Evolutionary conservation across 805 yeast genomes (phyloP).

Genomic region (Priceomyces fermenticarens): DNA sequence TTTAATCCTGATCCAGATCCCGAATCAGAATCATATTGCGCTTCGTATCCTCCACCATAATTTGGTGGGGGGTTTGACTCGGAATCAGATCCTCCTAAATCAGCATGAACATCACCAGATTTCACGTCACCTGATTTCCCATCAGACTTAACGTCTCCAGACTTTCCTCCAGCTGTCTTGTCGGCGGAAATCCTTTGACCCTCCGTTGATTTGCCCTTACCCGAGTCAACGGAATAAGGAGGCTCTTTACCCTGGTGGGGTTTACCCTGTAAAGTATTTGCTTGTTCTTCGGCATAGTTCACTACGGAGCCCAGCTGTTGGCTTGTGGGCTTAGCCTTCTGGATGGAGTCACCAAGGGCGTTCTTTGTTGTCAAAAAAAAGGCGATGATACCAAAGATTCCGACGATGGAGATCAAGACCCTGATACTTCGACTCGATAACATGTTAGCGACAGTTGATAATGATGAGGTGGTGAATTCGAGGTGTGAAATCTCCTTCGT

Average conservation of each 20-base stretch:
- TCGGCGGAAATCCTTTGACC: conserved; percentile 4
- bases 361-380: conserved; percentile 47
- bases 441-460: conserved; percentile 13
- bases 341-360: conserved; percentile 29
- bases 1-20: no score
- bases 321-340: conserved; percentile 25
- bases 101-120: conserved; percentile 13
- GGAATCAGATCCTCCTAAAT: conserved; percentile 8
- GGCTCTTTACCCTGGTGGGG: conserved; percentile 33
- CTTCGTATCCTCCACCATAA: conserved; percentile 1
- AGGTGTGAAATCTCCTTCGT: no score
- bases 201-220: conserved; percentile 3
- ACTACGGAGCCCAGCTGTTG: conserved; percentile 13
- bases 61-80: not conserved
- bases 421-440: conserved; percentile 50
- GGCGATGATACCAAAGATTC: conserved; percentile 47
- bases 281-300: conserved; percentile 14
- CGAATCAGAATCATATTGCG: not conserved
- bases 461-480: no score
- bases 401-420: conserved; percentile 48
- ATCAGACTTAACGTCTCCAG: not conserved
- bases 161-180: conserved; percentile 8
- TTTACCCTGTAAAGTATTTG: conserved; percentile 30
- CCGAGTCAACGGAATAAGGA: conserved; percentile 24
- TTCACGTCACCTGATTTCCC: conserved; percentile 6